These are phyloP conservation scores for Paralagenidium karlingii DNA, from an alignment of 352 stramenopile species.

Conservation along the genomic window DNA sequence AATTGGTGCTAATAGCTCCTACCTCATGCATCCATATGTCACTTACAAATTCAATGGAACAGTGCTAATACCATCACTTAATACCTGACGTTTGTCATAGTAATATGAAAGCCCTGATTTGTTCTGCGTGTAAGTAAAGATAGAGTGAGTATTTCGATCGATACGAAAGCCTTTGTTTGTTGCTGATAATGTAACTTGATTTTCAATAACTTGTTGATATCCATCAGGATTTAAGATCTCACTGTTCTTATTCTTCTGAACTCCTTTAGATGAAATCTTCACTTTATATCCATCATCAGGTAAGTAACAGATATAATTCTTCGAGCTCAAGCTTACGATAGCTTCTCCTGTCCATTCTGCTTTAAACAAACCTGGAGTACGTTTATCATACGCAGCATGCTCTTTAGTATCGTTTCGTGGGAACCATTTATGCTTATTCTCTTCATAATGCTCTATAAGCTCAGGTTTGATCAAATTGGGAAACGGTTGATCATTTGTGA, in stretches of 20 bases:
- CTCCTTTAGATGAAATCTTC: constrained; percentile 12
- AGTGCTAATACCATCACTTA: constrained; percentile 11
- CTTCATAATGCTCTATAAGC: constrained; percentile 5
- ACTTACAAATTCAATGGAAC: constrained; percentile 13
- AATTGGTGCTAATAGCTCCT: too few species aligned
- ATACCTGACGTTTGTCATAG: constrained; percentile 14
- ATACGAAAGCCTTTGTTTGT: constrained; percentile 17
- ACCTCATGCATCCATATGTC: too few species aligned
- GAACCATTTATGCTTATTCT: constrained; percentile 9
- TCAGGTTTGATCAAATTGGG: constrained; percentile 9
- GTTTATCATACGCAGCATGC: constrained; percentile 3
- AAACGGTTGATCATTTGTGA: constrained; percentile 8
- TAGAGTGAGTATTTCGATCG: constrained; percentile 10
- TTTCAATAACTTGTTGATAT: constrained; percentile 9
- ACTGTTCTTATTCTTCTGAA: constrained; percentile 4
- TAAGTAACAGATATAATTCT: constrained; percentile 16
- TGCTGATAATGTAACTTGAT: constrained; percentile 10
- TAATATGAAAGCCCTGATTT: constrained; percentile 13
- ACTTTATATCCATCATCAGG: constrained; percentile 8
- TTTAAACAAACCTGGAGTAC: constrained; percentile 11
- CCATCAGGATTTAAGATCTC: constrained; percentile 10
- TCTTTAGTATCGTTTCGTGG: constrained; percentile 4
- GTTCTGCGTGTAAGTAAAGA: constrained; percentile 14
- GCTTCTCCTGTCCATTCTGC: constrained; percentile 10
- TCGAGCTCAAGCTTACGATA: constrained; percentile 9